Base-by-base conservation (phyloP, 176 grass and related monocot species). In the Elymus sibiricus region DNA sequence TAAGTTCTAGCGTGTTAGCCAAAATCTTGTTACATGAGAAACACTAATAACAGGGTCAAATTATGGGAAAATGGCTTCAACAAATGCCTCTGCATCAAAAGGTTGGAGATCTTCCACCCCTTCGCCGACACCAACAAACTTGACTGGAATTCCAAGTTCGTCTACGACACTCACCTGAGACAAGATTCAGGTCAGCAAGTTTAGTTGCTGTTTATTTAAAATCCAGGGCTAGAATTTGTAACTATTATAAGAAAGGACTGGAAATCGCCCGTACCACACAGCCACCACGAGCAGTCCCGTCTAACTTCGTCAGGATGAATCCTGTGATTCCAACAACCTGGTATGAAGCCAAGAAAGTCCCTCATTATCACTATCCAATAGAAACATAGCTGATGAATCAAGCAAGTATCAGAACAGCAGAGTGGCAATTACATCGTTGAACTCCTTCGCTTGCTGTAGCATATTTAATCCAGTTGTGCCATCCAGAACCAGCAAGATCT, bases 391-490 rank as follows among this genome's bases (percentile, higher is more conserved):
- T 1, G 19, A 22, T 22, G 6, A 58, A 58, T 58, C 19, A 58
- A 58, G 51, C 1, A 55, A 55, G 17, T 58, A 56, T 22, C 19
- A 56, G 53, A 58, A 38, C 35, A 66, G 24, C 7, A 26, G 9
- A 28, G 0, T 17, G 9, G 8, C 73, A 44, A 44, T 87, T 94
- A 98, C 97, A 85, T 96, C 97, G 70, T 99, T 99, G 80, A 99
- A 99, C 79, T 99, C 97, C 78, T 77, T 96, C 32, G 97, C 94
- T 86, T 93, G 94, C 17, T 90, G 92, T 78, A 99, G 78, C 97
- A 99, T 99, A 89, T 99, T 99, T 79, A 99, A 82, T 70, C 97
- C 97, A 64, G 97, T 99, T 27, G 94, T 99, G 63, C 97, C 97
- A 91, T 99, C 97, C 43, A 99, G 85, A 84, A 99, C 97, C 49